A percentile compares a stretch with the other conserved stretches of the same genome.
phyloP scores from a whole-genome alignment of 1,139 yeast species.

The Lodderomyces elongisporus region DNA sequence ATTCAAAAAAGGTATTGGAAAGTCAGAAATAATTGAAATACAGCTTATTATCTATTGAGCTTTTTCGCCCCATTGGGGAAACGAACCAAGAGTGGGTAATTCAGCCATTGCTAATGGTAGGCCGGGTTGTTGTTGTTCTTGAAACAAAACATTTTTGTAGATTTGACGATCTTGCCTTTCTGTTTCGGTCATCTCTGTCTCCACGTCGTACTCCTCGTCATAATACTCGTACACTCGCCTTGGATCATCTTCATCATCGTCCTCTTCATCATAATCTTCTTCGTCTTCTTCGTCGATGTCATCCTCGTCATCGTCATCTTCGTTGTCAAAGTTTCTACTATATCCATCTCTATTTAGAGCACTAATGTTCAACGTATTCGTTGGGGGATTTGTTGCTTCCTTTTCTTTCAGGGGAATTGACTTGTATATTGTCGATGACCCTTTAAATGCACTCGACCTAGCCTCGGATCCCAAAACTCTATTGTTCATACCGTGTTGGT shows the following conservation, averaged over 20 bases:
- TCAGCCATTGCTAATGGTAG: no score
- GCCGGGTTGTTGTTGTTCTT: no score
- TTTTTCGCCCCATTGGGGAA: conserved; percentile 8
- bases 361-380: no score
- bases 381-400: no score
- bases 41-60: conserved; percentile 1
- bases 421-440: no score
- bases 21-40: not conserved
- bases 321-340: not conserved
- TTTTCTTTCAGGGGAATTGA: no score
- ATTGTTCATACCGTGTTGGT: no score
- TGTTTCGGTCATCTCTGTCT: conserved; percentile 10
- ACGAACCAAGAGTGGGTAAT: not conserved
- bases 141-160: conserved; percentile 3
- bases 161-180: conserved; percentile 3
- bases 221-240: conserved; percentile 5
- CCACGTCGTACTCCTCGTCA: conserved; percentile 10
- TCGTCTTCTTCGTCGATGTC: conserved; percentile 2
- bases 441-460: no score
- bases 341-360: no score
- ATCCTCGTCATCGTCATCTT: conserved; percentile 5
- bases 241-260: conserved; percentile 7
- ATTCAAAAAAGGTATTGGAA: no score
- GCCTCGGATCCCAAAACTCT: no score
- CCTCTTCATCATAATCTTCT: conserved; percentile 6